phyloP scores from a whole-genome alignment of 371 early-diverging fungal species.

The Nematocida homosporus region DNA sequence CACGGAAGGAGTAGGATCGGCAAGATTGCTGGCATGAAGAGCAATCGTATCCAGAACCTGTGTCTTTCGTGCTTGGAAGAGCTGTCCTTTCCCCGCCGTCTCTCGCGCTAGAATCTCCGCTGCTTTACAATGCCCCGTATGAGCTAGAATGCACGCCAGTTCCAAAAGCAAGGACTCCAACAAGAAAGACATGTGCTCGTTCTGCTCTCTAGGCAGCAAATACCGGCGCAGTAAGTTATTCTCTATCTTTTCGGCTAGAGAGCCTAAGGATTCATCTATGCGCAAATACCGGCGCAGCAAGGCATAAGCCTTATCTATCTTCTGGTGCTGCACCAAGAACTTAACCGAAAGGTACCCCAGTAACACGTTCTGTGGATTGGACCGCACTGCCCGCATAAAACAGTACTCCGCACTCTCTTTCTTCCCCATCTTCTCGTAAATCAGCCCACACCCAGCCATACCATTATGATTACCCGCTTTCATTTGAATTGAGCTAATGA shows the following conservation, averaged over 20 bases:
- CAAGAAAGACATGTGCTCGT: slow-evolving; percentile 32
- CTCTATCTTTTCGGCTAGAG: slow-evolving; percentile 9
- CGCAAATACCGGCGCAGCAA: slow-evolving; percentile 39
- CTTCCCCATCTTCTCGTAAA: slow-evolving; percentile 61
- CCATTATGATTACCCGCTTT: slow-evolving; percentile 62
- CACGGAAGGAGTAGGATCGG: too few species aligned
- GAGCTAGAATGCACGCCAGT: slow-evolving; percentile 22
- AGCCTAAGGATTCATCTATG: slow-evolving; percentile 10
- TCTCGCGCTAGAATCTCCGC: slow-evolving; percentile 21
- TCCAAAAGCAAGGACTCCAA: slow-evolving; percentile 22
- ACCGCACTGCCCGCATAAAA: slow-evolving; percentile 58
- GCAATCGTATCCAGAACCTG: background rate
- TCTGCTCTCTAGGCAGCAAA: background rate
- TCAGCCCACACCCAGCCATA: slow-evolving; percentile 66
- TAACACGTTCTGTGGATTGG: slow-evolving; percentile 59
- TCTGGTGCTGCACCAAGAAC: slow-evolving; percentile 54
- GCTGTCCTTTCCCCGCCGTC: slow-evolving; percentile 25
- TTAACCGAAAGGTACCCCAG: slow-evolving; percentile 61
- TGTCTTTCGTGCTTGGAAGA: slow-evolving; percentile 21
- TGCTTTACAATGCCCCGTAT: background rate
- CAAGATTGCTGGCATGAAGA: too few species aligned
- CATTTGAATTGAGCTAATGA: slow-evolving; percentile 60
- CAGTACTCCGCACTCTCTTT: slow-evolving; percentile 61
- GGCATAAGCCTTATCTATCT: slow-evolving; percentile 49
- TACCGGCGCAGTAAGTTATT: background rate